Evolutionary conservation across 768 basidiomycete genomes (phyloP).

Genomic region (Hypsizygus marmoreus): DNA sequence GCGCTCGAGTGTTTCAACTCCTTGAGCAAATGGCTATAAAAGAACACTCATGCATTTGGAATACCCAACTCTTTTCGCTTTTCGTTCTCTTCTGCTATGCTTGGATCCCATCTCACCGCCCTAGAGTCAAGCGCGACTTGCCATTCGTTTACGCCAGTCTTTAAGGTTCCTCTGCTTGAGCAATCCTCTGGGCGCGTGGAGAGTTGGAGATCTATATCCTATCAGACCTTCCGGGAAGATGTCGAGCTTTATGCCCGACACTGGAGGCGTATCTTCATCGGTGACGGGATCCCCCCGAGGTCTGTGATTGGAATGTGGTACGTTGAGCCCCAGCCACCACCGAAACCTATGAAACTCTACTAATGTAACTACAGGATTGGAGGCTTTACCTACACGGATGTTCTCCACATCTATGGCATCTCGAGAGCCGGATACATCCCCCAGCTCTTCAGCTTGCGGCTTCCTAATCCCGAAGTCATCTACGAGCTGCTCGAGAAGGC

Average conservation of each 20-base stretch:
- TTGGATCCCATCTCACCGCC: conserved; percentile 53
- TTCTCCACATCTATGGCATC: conserved; percentile 63
- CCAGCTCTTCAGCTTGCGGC: conserved; percentile 62
- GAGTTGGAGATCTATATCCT: conserved; percentile 26
- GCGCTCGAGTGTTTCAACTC: conserved; percentile 18
- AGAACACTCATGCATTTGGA: not conserved
- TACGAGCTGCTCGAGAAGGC: conserved; percentile 59
- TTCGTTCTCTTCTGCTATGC: conserved; percentile 22
- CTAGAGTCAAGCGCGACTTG: conserved; percentile 48
- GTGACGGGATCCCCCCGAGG: conserved; percentile 41
- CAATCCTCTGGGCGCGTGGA: conserved; percentile 20
- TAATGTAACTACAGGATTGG: conserved; percentile 48
- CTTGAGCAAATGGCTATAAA: conserved; percentile 12
- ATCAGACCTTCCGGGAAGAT: conserved; percentile 50
- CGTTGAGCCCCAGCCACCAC: conserved; percentile 18
- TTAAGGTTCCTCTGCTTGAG: conserved; percentile 51
- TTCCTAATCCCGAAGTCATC: conserved; percentile 60
- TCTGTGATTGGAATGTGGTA: conserved; percentile 68
- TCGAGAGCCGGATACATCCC: conserved; percentile 69
- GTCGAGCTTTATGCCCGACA: conserved; percentile 57
- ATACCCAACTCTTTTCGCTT: conserved; percentile 4
- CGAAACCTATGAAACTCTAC: conserved; percentile 1
- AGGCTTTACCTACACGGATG: conserved; percentile 63
- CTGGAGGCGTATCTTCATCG: conserved; percentile 48
- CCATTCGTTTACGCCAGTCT: conserved; percentile 47